Evolutionary conservation across 75 land plant species (phyloP).

Genomic region (Sequoia sempervirens): DNA sequence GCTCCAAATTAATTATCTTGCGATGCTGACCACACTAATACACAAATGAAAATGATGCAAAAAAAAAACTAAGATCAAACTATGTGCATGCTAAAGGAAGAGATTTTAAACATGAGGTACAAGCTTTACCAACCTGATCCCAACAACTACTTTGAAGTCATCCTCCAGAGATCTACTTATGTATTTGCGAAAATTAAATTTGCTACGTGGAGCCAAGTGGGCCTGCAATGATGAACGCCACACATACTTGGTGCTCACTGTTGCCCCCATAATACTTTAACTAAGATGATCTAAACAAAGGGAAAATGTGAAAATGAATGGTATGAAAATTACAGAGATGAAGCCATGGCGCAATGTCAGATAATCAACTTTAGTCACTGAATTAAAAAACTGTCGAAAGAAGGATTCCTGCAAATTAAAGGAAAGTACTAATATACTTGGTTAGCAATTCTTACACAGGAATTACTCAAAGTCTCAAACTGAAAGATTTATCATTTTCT

Average conservation of each 20-base stretch:
- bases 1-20: not conserved
- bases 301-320: not conserved
- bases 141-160: conserved; percentile 85
- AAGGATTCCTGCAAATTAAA: conserved; percentile 63
- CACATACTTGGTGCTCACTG: not conserved
- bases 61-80: not conserved
- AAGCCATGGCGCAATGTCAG: conserved; percentile 81
- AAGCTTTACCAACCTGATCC: conserved; percentile 59
- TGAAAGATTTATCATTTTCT: not conserved
- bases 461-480: not conserved
- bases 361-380: conserved; percentile 75
- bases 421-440: not conserved
- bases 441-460: too few relatives aligned
- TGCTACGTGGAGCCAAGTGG: conserved; percentile 52
- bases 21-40: not conserved
- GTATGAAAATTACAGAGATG: conserved; percentile 48
- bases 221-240: conserved; percentile 30
- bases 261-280: not conserved
- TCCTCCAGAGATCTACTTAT: conserved; percentile 74
- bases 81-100: not conserved
- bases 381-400: conserved; percentile 72
- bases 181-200: conserved; percentile 74
- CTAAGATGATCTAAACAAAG: not conserved
- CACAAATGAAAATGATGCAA: not conserved
- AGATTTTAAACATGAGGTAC: not conserved